Evolutionary conservation across 202 grass and related monocot species (phyloP), one percentile per base, ranked within the genome.

Genomic region (Schoenoplectus tabernaemontani): DNA sequence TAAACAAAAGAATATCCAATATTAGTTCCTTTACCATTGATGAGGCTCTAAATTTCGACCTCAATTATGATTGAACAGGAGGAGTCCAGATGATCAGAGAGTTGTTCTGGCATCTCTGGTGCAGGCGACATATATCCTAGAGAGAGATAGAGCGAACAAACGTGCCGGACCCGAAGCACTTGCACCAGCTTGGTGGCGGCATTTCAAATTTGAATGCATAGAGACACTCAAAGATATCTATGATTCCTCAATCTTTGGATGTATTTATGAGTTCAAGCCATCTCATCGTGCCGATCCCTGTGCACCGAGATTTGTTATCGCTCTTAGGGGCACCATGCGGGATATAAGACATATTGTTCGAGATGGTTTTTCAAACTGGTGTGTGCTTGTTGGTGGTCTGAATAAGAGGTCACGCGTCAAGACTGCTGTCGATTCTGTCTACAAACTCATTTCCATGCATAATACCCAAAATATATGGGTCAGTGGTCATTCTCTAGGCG

Each of bases 211-310:
- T 78, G 82, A 88, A 24, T 77, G 77, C 58, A 69, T 7, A 5
- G 7, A 83, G 20, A 69, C 3, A 47, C 92, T 96, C 36, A 50
- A 78, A 24, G 89, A 96, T 83, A 71, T 42, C 15, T 43, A 23
- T 30, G 87, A 96, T 81, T 76, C 17, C 47, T 96, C 89, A 60
- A 77, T 90, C 56, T 87, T 90, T 78, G 89, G 89, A 32, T 86
- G 85, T 9, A 81, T 90, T 30, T 89, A 88, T 79, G 70, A 56
- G 43, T 83, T 87, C 71, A 82, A 85, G 57, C 82, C 82, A 8
- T 79, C 81, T 54, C 8, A 5, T 57, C 39, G 26, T 84, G 4
- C 4, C 41, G 7, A 78, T 44, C 60, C 75, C 3, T 12, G 56
- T 6, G 50, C 86, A 39, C 93, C 88, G 4, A 73, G 59, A 67